Evolutionary conservation across 2,329 filamentous ascomycete genomes (phyloP), one percentile per base, ranked within the genome.

Genomic region (Hymenoscyphus repandus): DNA sequence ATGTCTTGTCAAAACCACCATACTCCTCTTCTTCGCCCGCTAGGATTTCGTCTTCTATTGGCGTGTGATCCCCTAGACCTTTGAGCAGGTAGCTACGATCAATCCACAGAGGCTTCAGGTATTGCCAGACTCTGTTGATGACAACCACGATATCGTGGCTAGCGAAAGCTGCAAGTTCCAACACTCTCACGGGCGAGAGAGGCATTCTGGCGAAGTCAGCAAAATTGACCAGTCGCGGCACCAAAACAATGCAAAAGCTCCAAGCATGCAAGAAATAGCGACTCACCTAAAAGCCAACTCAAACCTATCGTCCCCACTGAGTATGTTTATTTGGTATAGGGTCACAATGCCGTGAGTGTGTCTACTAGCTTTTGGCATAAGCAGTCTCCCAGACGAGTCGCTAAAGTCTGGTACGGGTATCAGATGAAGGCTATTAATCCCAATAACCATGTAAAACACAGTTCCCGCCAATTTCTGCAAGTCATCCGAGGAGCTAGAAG

Each of bases 381-480:
- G 45, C 6, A 63, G 46, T 17, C 56, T 54, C 11, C 55, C 79
- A 78, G 22, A 73, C 69, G 55, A 73, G 58, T 74, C 75, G 31
- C 71, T 72, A 17, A 74, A 70, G 58, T 82, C 85, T 38, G 80
- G 76, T 31, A 85, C 63, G n/a, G 83, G 82, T 41, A 88, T 75
- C 44, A 88, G 61, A 68, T 88, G 84, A 32, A 88, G 69, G 63
- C 84, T 85, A 69, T 87, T 82, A 31, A 84, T 74, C 17, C 85
- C 85, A 62, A 88, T 75, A 6, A 79, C 83, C 55, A 88, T 73
- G 62, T 86, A 86, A 66, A 80, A 86, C 20, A 85, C 77, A 9
- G 77, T 80, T 9, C 82, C 80, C 36, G 77, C 76, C 27, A 83
- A 68, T 61, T 86, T 87, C 44, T 80, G 74, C 39, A 87, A 66